Base-by-base conservation (phyloP, 2,329 filamentous ascomycete species). In the Botrytis paeoniae region DNA sequence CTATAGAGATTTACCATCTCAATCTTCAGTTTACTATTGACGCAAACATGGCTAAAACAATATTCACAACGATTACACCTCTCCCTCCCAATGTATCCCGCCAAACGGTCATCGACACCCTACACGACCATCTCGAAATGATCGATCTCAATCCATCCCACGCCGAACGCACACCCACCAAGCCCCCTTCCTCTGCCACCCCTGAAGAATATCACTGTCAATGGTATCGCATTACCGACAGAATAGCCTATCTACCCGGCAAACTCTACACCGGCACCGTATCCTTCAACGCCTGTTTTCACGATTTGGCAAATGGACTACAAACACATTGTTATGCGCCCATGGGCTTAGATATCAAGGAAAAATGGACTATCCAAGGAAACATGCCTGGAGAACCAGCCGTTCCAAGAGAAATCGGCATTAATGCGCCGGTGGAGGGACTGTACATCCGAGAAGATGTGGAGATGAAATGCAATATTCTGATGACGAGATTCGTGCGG, bases 251-350 rank as follows among this genome's bases (percentile, higher is more conserved):
- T 80, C 83, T 95, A 0, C 93, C 93, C 0, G 91, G 91, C 8
- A 77, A 78, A n/a, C 78, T 91, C 7, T 85, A 88, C 59, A 87
- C 87, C 32, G 89, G 91, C 74, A 89, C 92, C 78, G 87, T 97
- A 72, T 89, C 86, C 48, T 97, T 97, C 85, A 93, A 92, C 61
- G 92, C 89, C 70, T 93, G 92, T 78, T 97, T 97, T 81, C 88
- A 93, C 82, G 88, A 97, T 79, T 84, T 93, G 32, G 84, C 89
- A 4, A 84, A 87, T 72, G 93, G 93, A 7, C 82, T 97, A 39
- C 90, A 94, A 83, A 96, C 93, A 18, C 94, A 97, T 81, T 90
- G 91, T 78, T 95, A 94, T 79, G 94, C 93, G 5, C 93, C 94
- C 0, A 88, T 94, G 79, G 93, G 93, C 20, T 86, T 97, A 70